A percentile compares a stretch with the other conserved stretches of the same genome.
Conservation (phyloP, 2,329 filamentous ascomycete genomes). For the Penicillium sp. region DNA sequence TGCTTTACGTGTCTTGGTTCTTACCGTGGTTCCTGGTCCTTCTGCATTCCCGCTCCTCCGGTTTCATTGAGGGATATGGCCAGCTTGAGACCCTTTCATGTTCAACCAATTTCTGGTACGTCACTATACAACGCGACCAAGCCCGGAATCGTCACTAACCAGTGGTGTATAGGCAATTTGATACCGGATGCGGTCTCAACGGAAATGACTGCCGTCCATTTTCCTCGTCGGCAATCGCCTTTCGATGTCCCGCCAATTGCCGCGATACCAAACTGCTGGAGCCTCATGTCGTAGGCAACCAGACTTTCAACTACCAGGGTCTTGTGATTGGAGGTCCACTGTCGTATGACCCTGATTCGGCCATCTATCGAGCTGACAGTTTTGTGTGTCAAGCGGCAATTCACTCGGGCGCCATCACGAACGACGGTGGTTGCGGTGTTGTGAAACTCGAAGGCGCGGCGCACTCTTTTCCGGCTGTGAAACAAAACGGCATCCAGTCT, state of each 20-base stretch:
- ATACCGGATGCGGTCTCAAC: slow-evolving; percentile 54
- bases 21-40: slow-evolving; percentile 49
- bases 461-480: slow-evolving; percentile 62
- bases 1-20: slow-evolving; percentile 50
- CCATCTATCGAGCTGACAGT: slow-evolving; percentile 83
- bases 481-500: slow-evolving; percentile 73
- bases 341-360: slow-evolving; percentile 38
- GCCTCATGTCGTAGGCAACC: slow-evolving; percentile 53
- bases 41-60: slow-evolving; percentile 47
- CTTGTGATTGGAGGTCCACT: slow-evolving; percentile 55
- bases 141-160: slow-evolving; percentile 2
- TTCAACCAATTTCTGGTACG: slow-evolving; percentile 48
- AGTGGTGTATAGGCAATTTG: slow-evolving; percentile 33
- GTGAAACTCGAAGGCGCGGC: slow-evolving; percentile 71
- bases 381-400: slow-evolving; percentile 85
- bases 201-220: slow-evolving; percentile 59
- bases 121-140: background rate
- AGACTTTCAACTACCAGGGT: slow-evolving; percentile 52
- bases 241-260: slow-evolving; percentile 60
- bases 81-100: slow-evolving; percentile 48
- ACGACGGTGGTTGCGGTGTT: slow-evolving; percentile 80
- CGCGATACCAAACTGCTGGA: slow-evolving; percentile 48
- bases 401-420: slow-evolving; percentile 75
- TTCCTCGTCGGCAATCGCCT: slow-evolving; percentile 52
- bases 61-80: slow-evolving; percentile 52